Base-by-base conservation (phyloP, 495 filamentous ascomycete genomes). In the Neurospora sp. region DNA sequence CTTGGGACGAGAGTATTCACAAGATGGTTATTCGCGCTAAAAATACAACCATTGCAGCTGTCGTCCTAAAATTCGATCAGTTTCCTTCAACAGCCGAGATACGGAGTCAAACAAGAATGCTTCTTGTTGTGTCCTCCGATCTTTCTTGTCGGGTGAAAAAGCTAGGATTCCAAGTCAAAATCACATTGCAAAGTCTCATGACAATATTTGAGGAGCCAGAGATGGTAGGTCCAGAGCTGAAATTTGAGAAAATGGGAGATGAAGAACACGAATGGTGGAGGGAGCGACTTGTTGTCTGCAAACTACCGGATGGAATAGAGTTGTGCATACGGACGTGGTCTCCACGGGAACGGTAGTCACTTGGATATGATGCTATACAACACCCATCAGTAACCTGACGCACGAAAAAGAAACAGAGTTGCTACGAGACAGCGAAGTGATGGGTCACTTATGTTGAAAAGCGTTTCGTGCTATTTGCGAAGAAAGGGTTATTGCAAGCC, bases 171-270 rank as follows among this genome's bases (percentile, higher is more conserved):
- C 31, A 31, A 3, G 31, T 0, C 14, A 14, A 3, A 6, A 1
- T 35, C 6, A 61, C 27, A 0, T 35, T 35, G 27, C 22, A 0
- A 61, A 61, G 0, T 8, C 22, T 61, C 0, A 61, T 61, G 53
- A 18, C 10, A 9, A 4, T 61, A 0, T 27, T 31, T 31, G 31
- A 31, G 1, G 1, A 27, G 0, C 53, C 53, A 1, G 53, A 61
- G 0, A 2, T 61, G 0, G 53, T 3, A 16, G 27, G 27, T 2
- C 27, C 22, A 0, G 9, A 9, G 53, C 27, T 61, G 0, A 12
- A 59, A 0, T 0, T 31, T 31, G 31, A 31, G 31, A 31, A 31
- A 31, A 31, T 31, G 31, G 31, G 3, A 31, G 31, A 0, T 14
- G 0, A 31, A 27, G 10, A 31, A 0, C 0, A 7, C 22, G 22